A percentile compares a stretch with the other conserved stretches of the same genome.
These are phyloP conservation scores for Limonium bicolor DNA, from an alignment of 148 eudicot genomes.

Conservation along the genomic window DNA sequence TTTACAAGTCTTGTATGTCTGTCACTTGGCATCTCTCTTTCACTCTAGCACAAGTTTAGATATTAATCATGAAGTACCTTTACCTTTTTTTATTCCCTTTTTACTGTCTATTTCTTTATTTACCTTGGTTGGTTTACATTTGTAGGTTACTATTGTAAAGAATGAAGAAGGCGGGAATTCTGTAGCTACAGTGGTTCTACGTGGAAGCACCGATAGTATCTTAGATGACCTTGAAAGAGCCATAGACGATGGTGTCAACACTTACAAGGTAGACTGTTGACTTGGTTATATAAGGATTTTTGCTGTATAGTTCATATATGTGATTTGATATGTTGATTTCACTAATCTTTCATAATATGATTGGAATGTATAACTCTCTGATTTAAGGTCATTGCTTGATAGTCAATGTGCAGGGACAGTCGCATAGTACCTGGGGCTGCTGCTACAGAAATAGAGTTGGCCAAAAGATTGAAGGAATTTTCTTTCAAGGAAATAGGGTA, in stretches of 20 bases:
- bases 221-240: conserved; percentile 99
- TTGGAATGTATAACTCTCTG: too few species aligned
- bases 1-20: conserved; percentile 1
- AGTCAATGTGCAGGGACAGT: conserved; percentile 98
- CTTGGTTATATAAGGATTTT: neutral
- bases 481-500: conserved; percentile 93
- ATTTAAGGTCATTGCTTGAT: conserved; percentile 8
- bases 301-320: neutral
- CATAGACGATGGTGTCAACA: conserved; percentile 91
- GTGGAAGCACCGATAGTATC: conserved; percentile 97
- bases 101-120: too few species aligned
- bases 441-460: conserved; percentile 89
- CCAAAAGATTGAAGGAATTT: conserved; percentile 72
- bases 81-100: too few species aligned
- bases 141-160: conserved; percentile 73
- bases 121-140: neutral
- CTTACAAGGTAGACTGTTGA: conserved; percentile 44
- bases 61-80: too few species aligned
- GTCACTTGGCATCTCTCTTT: too few species aligned
- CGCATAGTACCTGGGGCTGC: conserved; percentile 93
- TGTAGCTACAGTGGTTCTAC: conserved; percentile 59
- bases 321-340: too few species aligned
- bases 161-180: conserved; percentile 96
- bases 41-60: too few species aligned
- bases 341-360: too few species aligned